These are phyloP conservation scores for Candida caryicola DNA, from an alignment of 805 yeast species.

Conservation along the genomic window DNA sequence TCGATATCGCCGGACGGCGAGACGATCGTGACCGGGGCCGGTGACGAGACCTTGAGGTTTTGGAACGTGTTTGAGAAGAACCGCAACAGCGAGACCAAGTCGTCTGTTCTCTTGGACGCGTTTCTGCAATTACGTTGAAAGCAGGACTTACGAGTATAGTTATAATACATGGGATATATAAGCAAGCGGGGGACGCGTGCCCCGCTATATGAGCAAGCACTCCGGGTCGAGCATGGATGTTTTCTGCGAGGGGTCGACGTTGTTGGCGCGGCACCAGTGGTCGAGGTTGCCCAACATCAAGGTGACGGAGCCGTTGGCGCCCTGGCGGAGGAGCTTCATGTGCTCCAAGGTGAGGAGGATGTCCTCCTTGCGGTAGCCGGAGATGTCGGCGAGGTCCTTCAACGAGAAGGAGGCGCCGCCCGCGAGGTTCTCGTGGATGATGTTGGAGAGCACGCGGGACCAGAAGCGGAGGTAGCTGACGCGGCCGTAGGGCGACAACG, in stretches of 20 bases:
- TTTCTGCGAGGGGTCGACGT: slow-evolving; percentile 24
- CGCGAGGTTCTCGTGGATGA: slow-evolving; percentile 14
- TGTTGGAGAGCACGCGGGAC: slow-evolving; percentile 45
- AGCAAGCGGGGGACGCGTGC: neutral
- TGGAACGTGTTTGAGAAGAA: slow-evolving; percentile 92
- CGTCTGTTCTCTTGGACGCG: slow-evolving; percentile 68
- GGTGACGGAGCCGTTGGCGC: slow-evolving; percentile 9
- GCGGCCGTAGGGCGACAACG: slow-evolving; percentile 79
- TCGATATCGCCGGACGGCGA: slow-evolving; percentile 94
- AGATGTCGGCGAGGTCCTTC: slow-evolving; percentile 47
- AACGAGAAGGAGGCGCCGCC: slow-evolving; percentile 34
- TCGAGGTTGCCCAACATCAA: slow-evolving; percentile 21
- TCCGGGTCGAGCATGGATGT: slow-evolving; percentile 28
- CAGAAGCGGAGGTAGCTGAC: slow-evolving; percentile 73
- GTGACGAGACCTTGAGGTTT: slow-evolving; percentile 92
- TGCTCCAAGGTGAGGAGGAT: slow-evolving; percentile 55
- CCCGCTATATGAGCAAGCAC: slow-evolving; percentile 21
- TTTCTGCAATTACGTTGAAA: slow-evolving; percentile 65
- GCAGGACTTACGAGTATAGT: neutral
- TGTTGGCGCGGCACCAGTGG: slow-evolving; percentile 28
- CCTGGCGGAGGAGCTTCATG: slow-evolving; percentile 36
- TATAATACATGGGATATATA: slow-evolving; percentile 1
- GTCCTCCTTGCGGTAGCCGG: slow-evolving; percentile 67
- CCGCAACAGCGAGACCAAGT: slow-evolving; percentile 53
- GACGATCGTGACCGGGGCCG: slow-evolving; percentile 96